phyloP scores from a whole-genome alignment of 305 asterid genomes.

The Solanum hybrid region DNA sequence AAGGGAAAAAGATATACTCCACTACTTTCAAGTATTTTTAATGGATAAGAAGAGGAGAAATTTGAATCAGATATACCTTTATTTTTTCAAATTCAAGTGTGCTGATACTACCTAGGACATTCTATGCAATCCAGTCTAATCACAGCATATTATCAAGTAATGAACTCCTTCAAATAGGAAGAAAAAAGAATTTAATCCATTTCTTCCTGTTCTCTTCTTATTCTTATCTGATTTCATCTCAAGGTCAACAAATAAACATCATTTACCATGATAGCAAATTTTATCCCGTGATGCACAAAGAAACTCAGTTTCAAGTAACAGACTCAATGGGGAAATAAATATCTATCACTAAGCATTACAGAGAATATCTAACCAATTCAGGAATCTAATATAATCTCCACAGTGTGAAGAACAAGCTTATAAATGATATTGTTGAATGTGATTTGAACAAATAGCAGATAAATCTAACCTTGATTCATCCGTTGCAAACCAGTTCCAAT shows the following conservation, averaged over 20 bases:
- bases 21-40: not conserved
- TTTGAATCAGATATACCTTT: no score
- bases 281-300: not conserved
- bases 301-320: not conserved
- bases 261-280: not conserved
- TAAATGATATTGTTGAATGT: not conserved
- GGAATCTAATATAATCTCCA: not conserved
- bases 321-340: not conserved
- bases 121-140: no score
- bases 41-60: no score
- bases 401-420: not conserved
- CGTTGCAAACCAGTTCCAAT: slow-evolving; percentile 77
- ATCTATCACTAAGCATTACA: not conserved
- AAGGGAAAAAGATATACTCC: not conserved
- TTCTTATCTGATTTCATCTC: not conserved
- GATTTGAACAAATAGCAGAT: not conserved
- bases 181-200: not conserved
- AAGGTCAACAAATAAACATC: not conserved
- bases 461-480: slow-evolving; percentile 63
- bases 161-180: not conserved
- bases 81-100: no score
- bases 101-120: no score
- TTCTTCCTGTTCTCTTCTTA: not conserved
- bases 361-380: not conserved
- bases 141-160: not conserved